Evolutionary conservation across 495 filamentous ascomycete species (phyloP).

Genomic region (Tuber calosporum): DNA sequence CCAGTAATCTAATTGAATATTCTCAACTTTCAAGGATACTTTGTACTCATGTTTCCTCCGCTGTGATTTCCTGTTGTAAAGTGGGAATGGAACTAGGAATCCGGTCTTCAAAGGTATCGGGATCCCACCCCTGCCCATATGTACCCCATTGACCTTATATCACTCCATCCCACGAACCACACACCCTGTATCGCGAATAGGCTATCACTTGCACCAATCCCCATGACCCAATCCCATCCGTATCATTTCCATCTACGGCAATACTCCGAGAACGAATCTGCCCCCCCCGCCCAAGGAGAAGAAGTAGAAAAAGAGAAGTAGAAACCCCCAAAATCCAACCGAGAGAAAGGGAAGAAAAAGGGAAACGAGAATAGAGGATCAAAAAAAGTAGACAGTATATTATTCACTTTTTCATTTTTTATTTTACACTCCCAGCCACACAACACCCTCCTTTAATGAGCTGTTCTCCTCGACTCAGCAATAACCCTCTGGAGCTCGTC

Average conservation of each 20-base stretch:
- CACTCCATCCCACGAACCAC: neutral
- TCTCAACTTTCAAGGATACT: neutral
- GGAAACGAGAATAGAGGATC: neutral
- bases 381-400: neutral
- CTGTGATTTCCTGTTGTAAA: neutral
- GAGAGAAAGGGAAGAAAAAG: neutral
- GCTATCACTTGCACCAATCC: neutral
- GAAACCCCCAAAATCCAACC: neutral
- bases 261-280: neutral
- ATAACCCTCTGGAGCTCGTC: slow-evolving; percentile 96
- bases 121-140: neutral
- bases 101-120: neutral
- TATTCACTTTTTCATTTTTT: slow-evolving; percentile 25
- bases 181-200: neutral
- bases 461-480: slow-evolving; percentile 80
- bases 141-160: neutral
- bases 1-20: neutral
- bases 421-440: slow-evolving; percentile 27
- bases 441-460: slow-evolving; percentile 31
- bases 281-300: neutral
- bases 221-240: neutral
- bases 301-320: neutral
- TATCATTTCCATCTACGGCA: neutral
- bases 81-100: neutral
- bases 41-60: neutral